phyloP scores from a whole-genome alignment of 371 early-diverging fungal species.

The Rhizopus stolonifer region DNA sequence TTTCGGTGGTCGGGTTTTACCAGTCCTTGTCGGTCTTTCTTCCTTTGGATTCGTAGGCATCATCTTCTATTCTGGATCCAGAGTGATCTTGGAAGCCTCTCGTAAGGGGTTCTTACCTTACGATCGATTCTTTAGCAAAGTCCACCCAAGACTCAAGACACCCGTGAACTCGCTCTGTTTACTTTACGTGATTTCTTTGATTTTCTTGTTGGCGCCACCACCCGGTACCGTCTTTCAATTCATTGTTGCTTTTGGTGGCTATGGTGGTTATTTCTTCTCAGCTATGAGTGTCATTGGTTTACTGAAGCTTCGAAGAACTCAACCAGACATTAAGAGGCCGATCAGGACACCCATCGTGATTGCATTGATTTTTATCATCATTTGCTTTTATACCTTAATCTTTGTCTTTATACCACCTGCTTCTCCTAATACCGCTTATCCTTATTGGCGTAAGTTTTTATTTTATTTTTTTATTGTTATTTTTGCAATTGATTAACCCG shows the following conservation, averaged over 20 bases:
- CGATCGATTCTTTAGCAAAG: conserved; percentile 24
- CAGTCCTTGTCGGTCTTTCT: conserved; percentile 24
- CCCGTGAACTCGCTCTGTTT: conserved; percentile 16
- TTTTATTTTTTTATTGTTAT: too few relatives aligned
- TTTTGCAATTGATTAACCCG: too few relatives aligned
- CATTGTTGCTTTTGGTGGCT: conserved; percentile 20
- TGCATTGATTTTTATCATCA: conserved; percentile 17
- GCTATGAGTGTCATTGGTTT: conserved; percentile 22
- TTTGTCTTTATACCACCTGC: conserved; percentile 28
- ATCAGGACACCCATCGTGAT: conserved; percentile 18
- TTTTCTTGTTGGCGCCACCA: conserved; percentile 26
- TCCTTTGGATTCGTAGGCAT: conserved; percentile 29
- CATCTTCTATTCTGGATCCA: conserved; percentile 23
- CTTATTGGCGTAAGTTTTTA: conserved; percentile 29
- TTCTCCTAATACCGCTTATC: conserved; percentile 16
- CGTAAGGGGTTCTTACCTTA: conserved; percentile 25
- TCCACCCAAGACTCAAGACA: conserved; percentile 22
- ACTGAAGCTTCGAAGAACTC: conserved; percentile 18
- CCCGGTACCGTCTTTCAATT: conserved; percentile 27
- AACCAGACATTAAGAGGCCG: conserved; percentile 22
- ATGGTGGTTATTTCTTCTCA: conserved; percentile 24
- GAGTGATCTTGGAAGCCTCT: conserved; percentile 22
- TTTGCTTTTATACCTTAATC: conserved; percentile 23
- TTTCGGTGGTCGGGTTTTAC: conserved; percentile 22
- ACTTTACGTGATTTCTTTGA: conserved; percentile 16